These are phyloP conservation scores for Sergeia podlipaevii DNA, from an alignment of 208 protist genomes.

Conservation along the genomic window DNA sequence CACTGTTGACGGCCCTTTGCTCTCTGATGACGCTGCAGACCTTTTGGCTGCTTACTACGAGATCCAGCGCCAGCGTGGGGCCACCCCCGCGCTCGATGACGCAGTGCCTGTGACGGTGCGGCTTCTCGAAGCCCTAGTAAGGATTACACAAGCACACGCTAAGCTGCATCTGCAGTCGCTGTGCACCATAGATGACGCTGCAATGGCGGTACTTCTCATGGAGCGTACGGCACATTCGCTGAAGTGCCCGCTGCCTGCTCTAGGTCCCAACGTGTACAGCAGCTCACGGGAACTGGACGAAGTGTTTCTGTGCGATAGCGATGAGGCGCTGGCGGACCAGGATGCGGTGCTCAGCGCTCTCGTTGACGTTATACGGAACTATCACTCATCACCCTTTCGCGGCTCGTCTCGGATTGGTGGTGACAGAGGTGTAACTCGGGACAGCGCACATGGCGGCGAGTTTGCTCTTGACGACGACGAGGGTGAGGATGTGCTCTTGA, in stretches of 20 bases:
- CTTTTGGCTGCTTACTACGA: conserved; percentile 78
- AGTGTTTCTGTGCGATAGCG: conserved; percentile 50
- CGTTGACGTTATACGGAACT: conserved; percentile 57
- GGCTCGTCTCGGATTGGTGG: neutral
- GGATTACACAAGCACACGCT: conserved; percentile 94
- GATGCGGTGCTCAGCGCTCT: conserved; percentile 47
- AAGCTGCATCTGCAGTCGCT: conserved; percentile 88
- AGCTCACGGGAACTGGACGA: conserved; percentile 70
- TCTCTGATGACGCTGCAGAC: conserved; percentile 68
- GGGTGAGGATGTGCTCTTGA: conserved; percentile 11
- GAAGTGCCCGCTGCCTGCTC: conserved; percentile 69
- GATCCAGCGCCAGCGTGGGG: conserved; percentile 65
- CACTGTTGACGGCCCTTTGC: conserved; percentile 50
- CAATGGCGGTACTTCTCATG: conserved; percentile 86
- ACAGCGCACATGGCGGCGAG: neutral
- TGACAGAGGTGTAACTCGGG: neutral
- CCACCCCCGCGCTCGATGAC: conserved; percentile 68
- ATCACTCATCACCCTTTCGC: conserved; percentile 9
- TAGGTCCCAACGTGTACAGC: conserved; percentile 60
- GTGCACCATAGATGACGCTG: conserved; percentile 76
- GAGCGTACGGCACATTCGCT: conserved; percentile 82
- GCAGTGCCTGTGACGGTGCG: conserved; percentile 94
- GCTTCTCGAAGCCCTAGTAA: conserved; percentile 94
- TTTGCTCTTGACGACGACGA: neutral
- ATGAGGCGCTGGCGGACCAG: conserved; percentile 30